Percentiles rank a stretch among this genome's conserved stretches.
Conservation (phyloP, 495 filamentous ascomycete genomes). For the Penicillium waksmanii region DNA sequence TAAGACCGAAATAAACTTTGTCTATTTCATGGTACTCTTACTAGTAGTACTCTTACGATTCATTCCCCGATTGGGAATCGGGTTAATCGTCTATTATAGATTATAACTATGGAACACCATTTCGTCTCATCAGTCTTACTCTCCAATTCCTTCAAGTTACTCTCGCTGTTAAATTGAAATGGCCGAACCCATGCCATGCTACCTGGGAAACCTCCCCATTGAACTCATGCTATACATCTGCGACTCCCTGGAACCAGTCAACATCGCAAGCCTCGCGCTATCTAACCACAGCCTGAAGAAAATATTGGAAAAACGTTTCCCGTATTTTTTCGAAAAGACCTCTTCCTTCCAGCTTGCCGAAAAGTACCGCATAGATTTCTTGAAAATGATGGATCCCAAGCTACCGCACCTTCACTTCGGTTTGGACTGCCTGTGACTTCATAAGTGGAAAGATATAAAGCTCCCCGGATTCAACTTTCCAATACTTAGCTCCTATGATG, state of each 20-base stretch:
- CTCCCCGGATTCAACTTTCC: not conserved
- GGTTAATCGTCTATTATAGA: too few species aligned
- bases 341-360: not conserved
- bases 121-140: too few species aligned
- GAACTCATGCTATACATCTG: not conserved
- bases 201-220: not conserved
- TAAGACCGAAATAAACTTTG: too few species aligned
- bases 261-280: not conserved
- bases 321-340: not conserved
- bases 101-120: too few species aligned
- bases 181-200: not conserved
- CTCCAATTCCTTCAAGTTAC: not conserved
- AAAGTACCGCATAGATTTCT: not conserved
- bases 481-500: too few species aligned
- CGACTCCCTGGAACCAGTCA: not conserved
- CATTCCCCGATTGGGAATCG: too few species aligned
- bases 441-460: not conserved
- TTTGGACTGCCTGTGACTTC: not conserved
- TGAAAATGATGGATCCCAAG: not conserved
- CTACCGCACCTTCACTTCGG: slow-evolving; percentile 1
- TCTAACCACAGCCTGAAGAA: not conserved
- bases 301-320: not conserved
- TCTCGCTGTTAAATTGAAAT: not conserved
- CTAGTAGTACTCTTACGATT: too few species aligned
- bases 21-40: too few species aligned